Percentiles rank a stretch among this genome's conserved stretches.
phyloP scores from a whole-genome alignment of 768 basidiomycete genomes.

The Tephrocybe sp. region DNA sequence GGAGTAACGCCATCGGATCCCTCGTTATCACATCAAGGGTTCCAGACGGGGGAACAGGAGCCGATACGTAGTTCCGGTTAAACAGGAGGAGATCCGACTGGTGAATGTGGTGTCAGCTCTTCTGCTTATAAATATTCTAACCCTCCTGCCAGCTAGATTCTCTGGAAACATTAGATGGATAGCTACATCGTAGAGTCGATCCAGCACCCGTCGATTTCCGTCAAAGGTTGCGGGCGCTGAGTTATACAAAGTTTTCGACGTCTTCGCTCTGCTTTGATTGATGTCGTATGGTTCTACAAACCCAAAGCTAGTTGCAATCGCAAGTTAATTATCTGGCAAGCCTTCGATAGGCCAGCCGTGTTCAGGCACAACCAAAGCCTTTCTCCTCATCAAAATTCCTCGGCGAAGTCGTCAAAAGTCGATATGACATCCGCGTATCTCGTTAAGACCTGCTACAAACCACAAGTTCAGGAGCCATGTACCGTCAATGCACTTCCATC shows the following conservation, averaged over 20 bases:
- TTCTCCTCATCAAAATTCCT: constrained; percentile 8
- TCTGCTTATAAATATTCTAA: constrained; percentile 1
- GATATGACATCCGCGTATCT: constrained; percentile 26
- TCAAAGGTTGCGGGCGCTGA: too few species aligned
- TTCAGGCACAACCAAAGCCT: not conserved
- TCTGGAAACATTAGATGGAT: not conserved
- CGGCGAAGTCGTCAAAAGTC: constrained; percentile 9
- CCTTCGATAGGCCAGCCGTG: not conserved
- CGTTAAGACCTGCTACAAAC: constrained; percentile 1
- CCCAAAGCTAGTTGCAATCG: not conserved
- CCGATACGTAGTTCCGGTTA: constrained; percentile 11
- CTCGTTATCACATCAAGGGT: not conserved
- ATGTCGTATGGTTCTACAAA: too few species aligned
- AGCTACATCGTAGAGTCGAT: not conserved
- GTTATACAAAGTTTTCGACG: not conserved
- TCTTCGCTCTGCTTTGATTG: not conserved
- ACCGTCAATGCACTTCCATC: too few species aligned
- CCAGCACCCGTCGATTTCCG: not conserved
- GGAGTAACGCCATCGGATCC: constrained; percentile 18
- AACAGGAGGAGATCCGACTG: constrained; percentile 5
- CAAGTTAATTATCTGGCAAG: not conserved
- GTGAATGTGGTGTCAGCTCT: not conserved
- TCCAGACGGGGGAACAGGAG: constrained; percentile 2
- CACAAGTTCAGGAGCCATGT: constrained; percentile 1
- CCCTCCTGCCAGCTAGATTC: not conserved